Evolutionary conservation across 257 asterid genomes (phyloP).

Genomic region (Buddleja alternifolia): DNA sequence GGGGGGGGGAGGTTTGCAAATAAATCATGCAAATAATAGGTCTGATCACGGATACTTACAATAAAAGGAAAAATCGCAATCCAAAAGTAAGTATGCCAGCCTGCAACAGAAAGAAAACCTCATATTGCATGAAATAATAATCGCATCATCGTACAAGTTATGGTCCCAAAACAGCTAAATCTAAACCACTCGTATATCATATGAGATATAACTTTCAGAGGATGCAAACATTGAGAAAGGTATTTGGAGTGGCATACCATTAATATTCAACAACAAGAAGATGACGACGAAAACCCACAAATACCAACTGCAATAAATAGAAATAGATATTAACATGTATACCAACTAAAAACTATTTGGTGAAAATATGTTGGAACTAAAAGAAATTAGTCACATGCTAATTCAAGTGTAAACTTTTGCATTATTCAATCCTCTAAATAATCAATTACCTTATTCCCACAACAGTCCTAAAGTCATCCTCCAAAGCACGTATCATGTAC

Average conservation of each 20-base stretch:
- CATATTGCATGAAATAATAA: no score
- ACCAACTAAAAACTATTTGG: constrained; percentile 16
- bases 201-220: background rate
- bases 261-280: constrained; percentile 78
- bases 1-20: no score
- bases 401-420: constrained; percentile 17
- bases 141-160: constrained; percentile 3
- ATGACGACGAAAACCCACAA: constrained; percentile 88
- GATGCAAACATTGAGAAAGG: constrained; percentile 4
- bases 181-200: background rate
- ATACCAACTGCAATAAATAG: constrained; percentile 81
- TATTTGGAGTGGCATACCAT: constrained; percentile 57
- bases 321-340: constrained; percentile 23
- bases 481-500: constrained; percentile 96
- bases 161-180: background rate
- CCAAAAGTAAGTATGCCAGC: constrained; percentile 99
- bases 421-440: background rate
- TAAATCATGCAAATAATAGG: background rate
- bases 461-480: constrained; percentile 89
- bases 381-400: constrained; percentile 1
- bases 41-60: constrained; percentile 50
- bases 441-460: constrained; percentile 91
- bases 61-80: constrained; percentile 81
- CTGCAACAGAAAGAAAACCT: constrained; percentile 47
- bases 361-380: constrained; percentile 1